These are phyloP conservation scores for Pestalotiopsis sp. DNA, from an alignment of 2,329 filamentous ascomycete species.

Conservation along the genomic window DNA sequence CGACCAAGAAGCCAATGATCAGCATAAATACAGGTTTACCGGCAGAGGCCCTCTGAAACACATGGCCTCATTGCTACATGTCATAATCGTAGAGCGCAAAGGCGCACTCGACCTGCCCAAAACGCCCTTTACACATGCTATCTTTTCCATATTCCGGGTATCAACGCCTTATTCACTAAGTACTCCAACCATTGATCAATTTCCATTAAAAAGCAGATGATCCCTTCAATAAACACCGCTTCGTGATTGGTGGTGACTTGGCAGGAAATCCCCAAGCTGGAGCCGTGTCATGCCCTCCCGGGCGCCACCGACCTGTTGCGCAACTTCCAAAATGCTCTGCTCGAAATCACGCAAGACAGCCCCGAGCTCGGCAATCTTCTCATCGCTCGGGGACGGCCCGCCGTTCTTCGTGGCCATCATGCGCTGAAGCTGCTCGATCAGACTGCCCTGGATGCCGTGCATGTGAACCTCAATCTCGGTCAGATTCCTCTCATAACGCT, in stretches of 20 bases:
- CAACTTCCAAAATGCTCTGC: slow-evolving; percentile 65
- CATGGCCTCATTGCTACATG: neutral
- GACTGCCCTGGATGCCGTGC: slow-evolving; percentile 62
- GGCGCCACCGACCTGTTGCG: slow-evolving; percentile 59
- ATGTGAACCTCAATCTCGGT: slow-evolving; percentile 69
- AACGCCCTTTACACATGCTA: slow-evolving; percentile 1
- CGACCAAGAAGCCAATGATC: neutral
- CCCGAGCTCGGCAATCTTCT: slow-evolving; percentile 55
- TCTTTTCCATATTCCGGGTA: slow-evolving; percentile 26
- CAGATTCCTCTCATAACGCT: slow-evolving; percentile 60
- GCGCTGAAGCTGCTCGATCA: slow-evolving; percentile 63
- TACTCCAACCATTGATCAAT: neutral
- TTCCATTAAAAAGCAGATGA: neutral
- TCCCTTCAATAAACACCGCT: slow-evolving; percentile 30
- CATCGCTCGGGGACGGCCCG: slow-evolving; percentile 41
- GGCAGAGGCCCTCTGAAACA: neutral
- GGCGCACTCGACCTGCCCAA: neutral
- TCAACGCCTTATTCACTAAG: slow-evolving; percentile 20
- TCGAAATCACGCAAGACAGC: slow-evolving; percentile 68
- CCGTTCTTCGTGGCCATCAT: slow-evolving; percentile 45
- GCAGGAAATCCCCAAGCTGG: slow-evolving; percentile 51
- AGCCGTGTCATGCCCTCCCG: slow-evolving; percentile 65
- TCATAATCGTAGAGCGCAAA: neutral
- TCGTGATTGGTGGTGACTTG: slow-evolving; percentile 24
- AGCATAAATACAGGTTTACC: neutral